Conservation (phyloP, 2,329 filamentous ascomycete genomes). For the Aspergillus fumigatus region DNA sequence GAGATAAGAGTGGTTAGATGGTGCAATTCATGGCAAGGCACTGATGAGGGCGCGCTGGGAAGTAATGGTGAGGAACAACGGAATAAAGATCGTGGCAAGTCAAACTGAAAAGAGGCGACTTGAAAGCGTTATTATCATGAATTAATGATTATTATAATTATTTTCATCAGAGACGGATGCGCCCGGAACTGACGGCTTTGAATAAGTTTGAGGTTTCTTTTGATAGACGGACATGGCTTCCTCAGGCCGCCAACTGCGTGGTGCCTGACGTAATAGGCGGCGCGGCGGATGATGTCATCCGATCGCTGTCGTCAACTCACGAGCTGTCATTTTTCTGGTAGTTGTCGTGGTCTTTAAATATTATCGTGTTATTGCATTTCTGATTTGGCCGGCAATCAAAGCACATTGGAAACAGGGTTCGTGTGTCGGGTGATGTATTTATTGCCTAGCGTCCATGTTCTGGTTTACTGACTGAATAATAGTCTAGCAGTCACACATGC, state of each 20-base stretch:
- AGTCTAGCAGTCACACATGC: too few species aligned
- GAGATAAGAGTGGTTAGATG: constrained; percentile 5
- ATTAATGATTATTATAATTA: neutral
- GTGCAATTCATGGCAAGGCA: constrained; percentile 12
- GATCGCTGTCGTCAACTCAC: neutral
- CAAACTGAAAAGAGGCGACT: neutral
- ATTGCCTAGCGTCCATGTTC: too few species aligned
- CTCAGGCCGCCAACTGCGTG: neutral
- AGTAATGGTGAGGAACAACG: neutral
- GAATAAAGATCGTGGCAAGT: neutral
- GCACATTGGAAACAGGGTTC: neutral
- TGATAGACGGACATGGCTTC: neutral
- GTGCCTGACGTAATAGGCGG: constrained; percentile 23
- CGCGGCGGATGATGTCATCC: constrained; percentile 22
- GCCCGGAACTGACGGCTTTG: neutral
- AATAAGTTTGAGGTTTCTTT: neutral
- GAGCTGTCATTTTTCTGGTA: neutral
- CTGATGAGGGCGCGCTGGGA: neutral
- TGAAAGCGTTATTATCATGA: neutral
- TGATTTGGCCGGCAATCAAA: neutral
- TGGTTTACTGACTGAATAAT: too few species aligned
- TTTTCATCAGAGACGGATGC: neutral
- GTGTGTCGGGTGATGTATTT: too few species aligned
- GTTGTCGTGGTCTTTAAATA: neutral
- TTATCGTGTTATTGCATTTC: too few species aligned